These are phyloP conservation scores for Candida qinlingensis DNA, from an alignment of 805 yeast species.

Conservation along the genomic window DNA sequence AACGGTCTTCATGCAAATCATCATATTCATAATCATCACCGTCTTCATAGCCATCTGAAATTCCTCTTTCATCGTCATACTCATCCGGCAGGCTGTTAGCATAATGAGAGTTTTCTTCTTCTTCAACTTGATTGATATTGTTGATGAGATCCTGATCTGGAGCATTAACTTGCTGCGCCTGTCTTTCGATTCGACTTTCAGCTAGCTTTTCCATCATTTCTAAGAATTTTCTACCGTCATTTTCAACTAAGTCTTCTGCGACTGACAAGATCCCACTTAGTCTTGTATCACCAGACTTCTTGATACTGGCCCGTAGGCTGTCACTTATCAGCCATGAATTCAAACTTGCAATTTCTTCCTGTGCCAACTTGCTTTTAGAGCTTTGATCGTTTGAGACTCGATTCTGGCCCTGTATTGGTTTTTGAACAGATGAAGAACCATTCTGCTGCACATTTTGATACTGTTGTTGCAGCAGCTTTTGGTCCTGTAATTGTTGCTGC, in stretches of 20 bases:
- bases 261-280: constrained; percentile 47
- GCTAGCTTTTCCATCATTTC: constrained; percentile 77
- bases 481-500: not conserved
- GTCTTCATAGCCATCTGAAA: constrained; percentile 16
- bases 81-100: constrained; percentile 21
- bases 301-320: constrained; percentile 2
- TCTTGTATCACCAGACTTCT: constrained; percentile 9
- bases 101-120: constrained; percentile 24
- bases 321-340: constrained; percentile 9
- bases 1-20: not conserved
- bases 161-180: constrained; percentile 13
- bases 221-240: constrained; percentile 73
- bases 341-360: constrained; percentile 6
- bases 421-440: too few species aligned
- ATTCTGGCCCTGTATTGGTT: not conserved
- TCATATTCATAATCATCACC: constrained; percentile 11
- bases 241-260: constrained; percentile 74
- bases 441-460: not conserved
- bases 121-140: constrained; percentile 24
- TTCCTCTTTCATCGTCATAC: constrained; percentile 9
- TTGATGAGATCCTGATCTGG: constrained; percentile 15
- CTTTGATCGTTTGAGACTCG: not conserved
- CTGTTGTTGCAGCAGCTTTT: not conserved
- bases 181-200: constrained; percentile 37
- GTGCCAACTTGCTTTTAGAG: not conserved